Evolutionary conservation across 1,284 basidiomycete genomes (phyloP), one percentile per base, ranked within the genome.

Genomic region (Leccinum subrobustum): DNA sequence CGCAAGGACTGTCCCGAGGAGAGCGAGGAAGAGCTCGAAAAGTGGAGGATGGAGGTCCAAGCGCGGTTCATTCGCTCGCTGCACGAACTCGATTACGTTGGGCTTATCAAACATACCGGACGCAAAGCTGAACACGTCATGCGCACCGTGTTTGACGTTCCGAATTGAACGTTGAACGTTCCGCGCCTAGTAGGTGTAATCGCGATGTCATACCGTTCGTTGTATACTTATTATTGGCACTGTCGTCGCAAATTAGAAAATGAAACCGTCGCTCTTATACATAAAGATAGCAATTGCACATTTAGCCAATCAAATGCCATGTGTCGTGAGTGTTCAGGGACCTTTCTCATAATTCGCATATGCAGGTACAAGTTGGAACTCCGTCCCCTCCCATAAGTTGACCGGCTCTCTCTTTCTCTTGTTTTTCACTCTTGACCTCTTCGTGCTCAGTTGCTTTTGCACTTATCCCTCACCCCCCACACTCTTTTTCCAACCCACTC

Each of bases 51-150:
- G 60, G 82, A 89, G 65, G 79, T 86, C 23, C 91, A 92, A 68
- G 88, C 88, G 39, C 79, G 91, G 25, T 93, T 93, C 71, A 82
- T 92, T 58, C 81, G 88, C 18, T 83, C 88, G 8, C 70, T 92
- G 69, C 91, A 93, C 63, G 90, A 92, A 67, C 79, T 93, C 23
- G 91, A 93, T 68, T 87, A 85, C 65, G 71, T 92, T 58, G 91
- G 91, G 7, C 83, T 93, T 67, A 74, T 93, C 67, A 90, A 89
- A 70, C 89, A 90, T 65, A 92, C 89, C 1, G 84, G 86, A 42
- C 77, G 90, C 61, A 92, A 90, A 71, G 81, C 81, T 6, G 91
- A 92, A 66, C 90, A 91, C 75, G 83, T 92, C 52, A 68, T 86
- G 62, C 79, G 85, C 67, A 88, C 86, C 0, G 79, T 87, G 11